phyloP scores from a whole-genome alignment of 805 yeast genomes.

The Candida corydali region DNA sequence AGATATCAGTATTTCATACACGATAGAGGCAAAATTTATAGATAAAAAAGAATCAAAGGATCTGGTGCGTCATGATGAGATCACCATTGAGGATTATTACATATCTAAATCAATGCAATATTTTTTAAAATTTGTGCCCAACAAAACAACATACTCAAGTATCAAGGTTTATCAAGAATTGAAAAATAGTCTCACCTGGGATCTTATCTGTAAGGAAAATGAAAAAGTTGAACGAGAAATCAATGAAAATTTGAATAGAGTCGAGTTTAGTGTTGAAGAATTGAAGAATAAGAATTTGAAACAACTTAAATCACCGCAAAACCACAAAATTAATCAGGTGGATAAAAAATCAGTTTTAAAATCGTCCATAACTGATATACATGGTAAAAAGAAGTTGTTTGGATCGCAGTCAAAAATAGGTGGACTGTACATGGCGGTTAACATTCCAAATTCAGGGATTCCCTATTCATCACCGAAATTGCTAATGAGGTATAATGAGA shows the following conservation, averaged over 20 bases:
- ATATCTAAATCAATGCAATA: constrained; percentile 34
- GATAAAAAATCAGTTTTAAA: constrained; percentile 23
- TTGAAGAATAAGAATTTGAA: constrained; percentile 30
- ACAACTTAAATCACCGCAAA: constrained; percentile 5
- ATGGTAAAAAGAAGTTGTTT: constrained; percentile 32
- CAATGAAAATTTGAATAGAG: constrained; percentile 22
- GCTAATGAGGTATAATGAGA: constrained; percentile 33
- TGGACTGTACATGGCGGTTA: constrained; percentile 26
- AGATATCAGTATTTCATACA: constrained; percentile 45
- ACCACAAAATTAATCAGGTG: background rate
- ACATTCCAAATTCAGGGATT: constrained; percentile 30
- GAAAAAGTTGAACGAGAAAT: constrained; percentile 34
- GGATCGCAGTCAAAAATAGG: constrained; percentile 32
- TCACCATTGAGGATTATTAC: constrained; percentile 33
- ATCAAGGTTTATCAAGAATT: constrained; percentile 26
- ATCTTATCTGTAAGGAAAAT: constrained; percentile 22
- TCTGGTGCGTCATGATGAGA: constrained; percentile 29
- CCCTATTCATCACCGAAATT: constrained; percentile 36
- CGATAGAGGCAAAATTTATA: constrained; percentile 52
- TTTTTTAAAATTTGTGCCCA: constrained; percentile 36
- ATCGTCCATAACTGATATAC: constrained; percentile 18
- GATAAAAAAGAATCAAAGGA: constrained; percentile 37
- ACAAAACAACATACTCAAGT: constrained; percentile 27
- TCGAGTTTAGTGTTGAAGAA: constrained; percentile 23
- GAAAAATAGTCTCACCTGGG: constrained; percentile 29